These are phyloP conservation scores for Xylaria sp. DNA, from an alignment of 2,329 filamentous ascomycete genomes.

Conservation along the genomic window DNA sequence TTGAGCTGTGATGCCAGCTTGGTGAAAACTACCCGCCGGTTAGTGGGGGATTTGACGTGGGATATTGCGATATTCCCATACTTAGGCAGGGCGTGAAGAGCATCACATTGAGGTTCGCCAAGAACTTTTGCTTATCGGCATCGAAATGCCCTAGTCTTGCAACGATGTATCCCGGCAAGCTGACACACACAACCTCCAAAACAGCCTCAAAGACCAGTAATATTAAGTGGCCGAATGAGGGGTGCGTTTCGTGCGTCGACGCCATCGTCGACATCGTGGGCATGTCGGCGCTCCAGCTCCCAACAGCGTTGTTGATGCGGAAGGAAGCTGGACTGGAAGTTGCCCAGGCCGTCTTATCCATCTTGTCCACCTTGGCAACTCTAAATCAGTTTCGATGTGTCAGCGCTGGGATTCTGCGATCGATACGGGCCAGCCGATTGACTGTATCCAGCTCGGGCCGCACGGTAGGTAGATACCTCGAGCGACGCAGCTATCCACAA, in stretches of 20 bases:
- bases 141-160: conserved; percentile 91
- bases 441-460: background rate
- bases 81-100: conserved; percentile 96
- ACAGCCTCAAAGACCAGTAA: conserved; percentile 86
- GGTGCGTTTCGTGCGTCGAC: conserved; percentile 57
- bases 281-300: conserved; percentile 37
- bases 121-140: conserved; percentile 92
- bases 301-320: conserved; percentile 40
- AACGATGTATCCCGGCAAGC: conserved; percentile 89
- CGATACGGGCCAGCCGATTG: background rate
- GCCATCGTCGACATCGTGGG: conserved; percentile 46
- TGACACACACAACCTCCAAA: conserved; percentile 70
- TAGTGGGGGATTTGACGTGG: conserved; percentile 10
- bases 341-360: conserved; percentile 40
- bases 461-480: background rate
- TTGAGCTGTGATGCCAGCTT: conserved; percentile 95
- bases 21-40: conserved; percentile 73
- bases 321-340: conserved; percentile 49
- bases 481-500: background rate
- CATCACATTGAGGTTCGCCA: conserved; percentile 94
- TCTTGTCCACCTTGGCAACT: conserved; percentile 24
- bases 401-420: background rate
- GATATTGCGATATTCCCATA: conserved; percentile 47
- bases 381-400: background rate
- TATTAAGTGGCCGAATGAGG: conserved; percentile 68